Evolutionary conservation across 1,284 basidiomycete species (phyloP).

Genomic region (Ustilago esculenta): DNA sequence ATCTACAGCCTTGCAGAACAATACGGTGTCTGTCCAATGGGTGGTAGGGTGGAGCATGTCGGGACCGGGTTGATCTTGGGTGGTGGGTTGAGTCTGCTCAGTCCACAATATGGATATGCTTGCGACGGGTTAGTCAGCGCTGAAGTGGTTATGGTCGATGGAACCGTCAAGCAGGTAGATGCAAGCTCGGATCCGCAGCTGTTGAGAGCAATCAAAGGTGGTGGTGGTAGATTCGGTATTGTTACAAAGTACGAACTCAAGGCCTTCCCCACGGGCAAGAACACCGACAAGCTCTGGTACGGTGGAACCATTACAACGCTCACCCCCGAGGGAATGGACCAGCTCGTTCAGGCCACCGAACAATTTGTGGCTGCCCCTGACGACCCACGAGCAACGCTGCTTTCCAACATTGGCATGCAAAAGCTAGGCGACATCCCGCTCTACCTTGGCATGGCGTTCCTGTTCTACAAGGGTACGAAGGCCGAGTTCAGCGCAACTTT

Average conservation of each 20-base stretch:
- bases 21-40: slow-evolving; percentile 31
- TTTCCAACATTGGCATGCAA: slow-evolving; percentile 24
- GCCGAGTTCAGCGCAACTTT: slow-evolving; percentile 11
- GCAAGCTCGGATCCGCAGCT: slow-evolving; percentile 11
- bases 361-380: slow-evolving; percentile 14
- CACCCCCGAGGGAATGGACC: slow-evolving; percentile 3
- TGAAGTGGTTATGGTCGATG: slow-evolving; percentile 31
- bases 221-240: slow-evolving; percentile 47
- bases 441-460: slow-evolving; percentile 9
- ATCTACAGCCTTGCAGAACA: slow-evolving; percentile 20
- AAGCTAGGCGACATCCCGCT: slow-evolving; percentile 8
- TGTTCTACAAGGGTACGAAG: slow-evolving; percentile 31
- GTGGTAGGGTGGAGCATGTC: slow-evolving; percentile 38
- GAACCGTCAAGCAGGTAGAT: slow-evolving; percentile 5
- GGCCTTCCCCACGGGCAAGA: slow-evolving; percentile 17
- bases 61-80: slow-evolving; percentile 49
- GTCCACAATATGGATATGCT: slow-evolving; percentile 39
- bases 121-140: slow-evolving; percentile 33
- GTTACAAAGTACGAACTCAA: slow-evolving; percentile 40
- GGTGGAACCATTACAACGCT: slow-evolving; percentile 21
- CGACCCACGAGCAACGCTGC: slow-evolving; percentile 31
- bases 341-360: slow-evolving; percentile 20
- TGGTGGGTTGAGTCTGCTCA: slow-evolving; percentile 41
- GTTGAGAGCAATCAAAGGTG: slow-evolving; percentile 47
- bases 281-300: slow-evolving; percentile 28